Base-by-base conservation (phyloP, 2,329 filamentous ascomycete genomes). In the Trichophyton schoenleinii region DNA sequence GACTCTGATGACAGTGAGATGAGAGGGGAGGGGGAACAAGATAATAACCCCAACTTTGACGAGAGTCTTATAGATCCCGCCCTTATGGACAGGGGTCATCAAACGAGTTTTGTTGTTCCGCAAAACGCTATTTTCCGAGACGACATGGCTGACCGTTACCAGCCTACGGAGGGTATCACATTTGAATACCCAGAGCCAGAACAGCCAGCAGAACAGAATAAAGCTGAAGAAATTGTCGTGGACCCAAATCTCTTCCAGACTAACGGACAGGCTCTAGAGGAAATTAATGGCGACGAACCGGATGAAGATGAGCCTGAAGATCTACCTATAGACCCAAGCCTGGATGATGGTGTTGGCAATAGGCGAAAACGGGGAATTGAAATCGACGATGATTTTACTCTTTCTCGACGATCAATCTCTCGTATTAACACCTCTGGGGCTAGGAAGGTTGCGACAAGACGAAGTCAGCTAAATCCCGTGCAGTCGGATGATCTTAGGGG, bases 51-150 rank as follows among this genome's bases (percentile, higher is more conserved):
- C 34, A 46, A 52, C 63, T 31, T 60, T 28, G 34, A 42, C 20
- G 13, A 59, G 53, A 34, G 20, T 59, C 9, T 61, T 28, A 72
- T 79, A 60, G 77, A 79, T 63, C 77, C 77, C 13, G 71, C 73
- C 1, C 65, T 79, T 60, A 66, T 41, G 58, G 61, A 60, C 53
- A 60, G 60, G n/a, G 28, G 48, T 2, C 22, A 61, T 20, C 31
- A 62, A 25, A 63, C 64, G 15, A 63, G 68, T 28, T 68, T 67
- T 60, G 60, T 63, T 13, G 65, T 71, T 8, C 70, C 70, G 8
- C 64, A 62, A 31, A 69, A 70, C 38, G 69, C 67, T 34, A 65
- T 68, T 53, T 67, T 69, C 42, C 66, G 67, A 60, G 68, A 67
- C 58, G 64, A 70, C 25, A 61, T 67, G 59, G 64, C 69, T 36